A percentile compares a stretch with the other conserved stretches of the same genome.
Evolutionary conservation across 2,329 filamentous ascomycete species (phyloP).

Genomic region (Clarireedia homoeocarpa): DNA sequence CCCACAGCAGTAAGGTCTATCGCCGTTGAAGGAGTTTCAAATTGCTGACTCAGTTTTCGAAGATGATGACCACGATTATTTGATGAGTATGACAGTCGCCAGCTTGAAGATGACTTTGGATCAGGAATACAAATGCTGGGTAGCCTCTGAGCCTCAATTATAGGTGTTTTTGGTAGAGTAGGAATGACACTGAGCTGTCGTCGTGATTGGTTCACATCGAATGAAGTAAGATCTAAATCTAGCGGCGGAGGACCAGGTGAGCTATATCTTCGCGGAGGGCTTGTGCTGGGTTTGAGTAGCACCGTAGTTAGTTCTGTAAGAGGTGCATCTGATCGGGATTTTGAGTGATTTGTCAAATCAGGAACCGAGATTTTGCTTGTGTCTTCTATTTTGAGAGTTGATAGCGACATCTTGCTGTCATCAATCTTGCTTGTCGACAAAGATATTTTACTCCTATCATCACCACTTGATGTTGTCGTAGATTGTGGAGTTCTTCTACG

Average conservation of each 20-base stretch:
- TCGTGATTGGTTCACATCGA: constrained; percentile 7
- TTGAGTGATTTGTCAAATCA: neutral
- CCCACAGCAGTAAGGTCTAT: constrained; percentile 4
- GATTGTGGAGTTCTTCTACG: neutral
- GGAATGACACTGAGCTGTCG: constrained; percentile 17
- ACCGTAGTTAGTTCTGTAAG: constrained; percentile 3
- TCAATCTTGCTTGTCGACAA: neutral
- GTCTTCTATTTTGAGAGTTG: neutral
- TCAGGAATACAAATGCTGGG: constrained; percentile 20
- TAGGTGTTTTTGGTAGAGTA: constrained; percentile 18
- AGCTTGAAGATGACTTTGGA: constrained; percentile 18
- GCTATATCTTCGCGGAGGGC: constrained; percentile 17
- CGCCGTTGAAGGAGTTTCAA: constrained; percentile 7
- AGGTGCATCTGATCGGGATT: neutral
- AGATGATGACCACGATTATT: constrained; percentile 21
- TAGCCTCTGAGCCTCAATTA: constrained; percentile 19
- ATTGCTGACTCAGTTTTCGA: constrained; percentile 23
- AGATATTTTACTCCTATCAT: neutral
- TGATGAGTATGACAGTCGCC: constrained; percentile 27
- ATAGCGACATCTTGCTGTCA: neutral
- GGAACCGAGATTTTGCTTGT: neutral
- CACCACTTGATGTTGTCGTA: neutral
- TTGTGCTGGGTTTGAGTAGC: constrained; percentile 12
- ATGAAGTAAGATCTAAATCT: constrained; percentile 3
- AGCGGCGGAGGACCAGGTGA: constrained; percentile 14